phyloP scores from a whole-genome alignment of 108 stramenopile species.

The Mayamaea pseudoterrestris region DNA sequence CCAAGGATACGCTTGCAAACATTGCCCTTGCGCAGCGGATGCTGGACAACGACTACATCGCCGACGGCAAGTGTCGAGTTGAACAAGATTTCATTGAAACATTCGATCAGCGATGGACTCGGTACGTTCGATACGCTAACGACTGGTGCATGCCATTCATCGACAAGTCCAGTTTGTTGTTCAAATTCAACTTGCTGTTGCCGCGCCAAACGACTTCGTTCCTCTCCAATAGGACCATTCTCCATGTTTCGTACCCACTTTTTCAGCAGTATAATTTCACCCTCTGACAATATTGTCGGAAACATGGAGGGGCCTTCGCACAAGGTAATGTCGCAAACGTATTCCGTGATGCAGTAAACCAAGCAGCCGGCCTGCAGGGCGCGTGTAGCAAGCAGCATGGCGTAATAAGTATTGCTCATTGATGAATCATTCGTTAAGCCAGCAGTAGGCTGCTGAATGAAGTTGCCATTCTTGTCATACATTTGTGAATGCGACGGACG shows the following conservation, averaged over 20 bases:
- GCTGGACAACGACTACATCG: slow-evolving; percentile 83
- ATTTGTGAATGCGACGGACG: too few relatives aligned
- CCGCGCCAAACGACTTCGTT: slow-evolving; percentile 15
- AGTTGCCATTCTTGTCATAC: too few relatives aligned
- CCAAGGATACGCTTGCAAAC: slow-evolving; percentile 90
- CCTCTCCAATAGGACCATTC: slow-evolving; percentile 20
- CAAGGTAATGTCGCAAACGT: slow-evolving; percentile 54
- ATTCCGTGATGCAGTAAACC: slow-evolving; percentile 58
- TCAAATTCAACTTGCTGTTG: slow-evolving; percentile 1
- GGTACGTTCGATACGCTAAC: slow-evolving; percentile 27
- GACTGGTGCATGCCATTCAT: slow-evolving; percentile 30
- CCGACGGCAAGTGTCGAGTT: slow-evolving; percentile 55
- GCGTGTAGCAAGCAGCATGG: slow-evolving; percentile 8
- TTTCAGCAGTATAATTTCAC: slow-evolving; percentile 77
- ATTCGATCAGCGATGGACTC: slow-evolving; percentile 14
- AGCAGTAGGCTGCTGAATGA: too few relatives aligned
- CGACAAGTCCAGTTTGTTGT: not conserved
- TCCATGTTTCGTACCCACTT: slow-evolving; percentile 53
- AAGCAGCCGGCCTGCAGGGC: slow-evolving; percentile 27
- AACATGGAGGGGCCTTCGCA: slow-evolving; percentile 90
- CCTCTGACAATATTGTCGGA: slow-evolving; percentile 63
- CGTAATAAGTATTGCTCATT: too few relatives aligned
- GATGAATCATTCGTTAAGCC: too few relatives aligned
- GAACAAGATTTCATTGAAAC: slow-evolving; percentile 18
- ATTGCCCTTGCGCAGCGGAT: slow-evolving; percentile 69